Base-by-base conservation (phyloP, 75 land plant genomes). In the Pinus taeda region DNA sequence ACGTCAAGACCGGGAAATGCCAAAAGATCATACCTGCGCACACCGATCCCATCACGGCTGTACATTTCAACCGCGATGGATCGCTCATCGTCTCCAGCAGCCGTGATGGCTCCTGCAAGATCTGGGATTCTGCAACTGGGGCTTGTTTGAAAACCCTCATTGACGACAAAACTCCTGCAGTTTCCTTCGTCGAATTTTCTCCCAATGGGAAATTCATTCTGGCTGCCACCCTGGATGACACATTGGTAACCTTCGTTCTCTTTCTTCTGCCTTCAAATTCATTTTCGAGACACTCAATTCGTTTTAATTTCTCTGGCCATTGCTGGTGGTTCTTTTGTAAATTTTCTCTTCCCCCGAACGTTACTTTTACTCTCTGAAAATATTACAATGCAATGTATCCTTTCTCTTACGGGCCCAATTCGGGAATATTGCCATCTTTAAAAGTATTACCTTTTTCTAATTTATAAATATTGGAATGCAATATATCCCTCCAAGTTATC, bases 181-280 rank as follows among this genome's bases (percentile, higher is more conserved):
- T 96, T 57, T 94, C 98, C 1, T 96, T 92, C 58, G 92, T 90
- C 56, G 92, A 92, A 84, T 96, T 96, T 74, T 94, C 99, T 11
- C 99, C 99, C 72, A 96, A 96, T 76, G 98, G 98, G 17, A 94
- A 90, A 85, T 94, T 89, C 81, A 86, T 96, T 33, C 89, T 96
- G 4, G 92, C 89, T 57, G 98, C 90, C 36, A 94, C 98, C 26
- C 78, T 95, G 24, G 96, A 95, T 69, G 85, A 91, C 60, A 91
- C 93, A 9, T 75, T 96, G 98, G 99, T 93, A 76, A 82, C n/a
- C 22, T 64, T 64, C 33, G 30, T 15, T 30, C 3, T 39, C 18
- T 20, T 67, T 6, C 71, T 67, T 18, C 17, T 29, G 36, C 39
- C 39, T 2, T 20, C 18, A 36, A 15, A 13, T 30, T 17, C 0